A percentile compares a stretch with the other conserved stretches of the same genome.
These are phyloP conservation scores for Vitis hybrid DNA, from an alignment of 177 flowering plant species.

Conservation along the genomic window DNA sequence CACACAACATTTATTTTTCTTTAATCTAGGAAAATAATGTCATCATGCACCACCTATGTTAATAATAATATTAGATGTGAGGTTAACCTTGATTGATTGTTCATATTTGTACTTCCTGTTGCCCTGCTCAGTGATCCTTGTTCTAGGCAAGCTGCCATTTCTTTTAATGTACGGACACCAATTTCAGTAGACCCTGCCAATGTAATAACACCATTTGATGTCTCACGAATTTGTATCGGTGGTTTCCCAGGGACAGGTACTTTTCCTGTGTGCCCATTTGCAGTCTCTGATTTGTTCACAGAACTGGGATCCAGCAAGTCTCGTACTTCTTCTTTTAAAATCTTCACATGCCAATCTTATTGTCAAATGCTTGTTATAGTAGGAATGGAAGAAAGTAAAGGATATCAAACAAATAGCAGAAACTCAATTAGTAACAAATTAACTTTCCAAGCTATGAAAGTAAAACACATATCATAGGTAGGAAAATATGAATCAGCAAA, in stretches of 20 bases:
- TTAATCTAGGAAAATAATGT: neutral
- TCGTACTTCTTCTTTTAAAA: slow-evolving; percentile 93
- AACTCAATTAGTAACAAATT: too few relatives aligned
- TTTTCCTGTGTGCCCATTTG: slow-evolving; percentile 70
- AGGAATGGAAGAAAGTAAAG: neutral
- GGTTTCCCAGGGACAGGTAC: slow-evolving; percentile 80
- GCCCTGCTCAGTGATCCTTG: slow-evolving; percentile 97
- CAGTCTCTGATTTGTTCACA: slow-evolving; percentile 58
- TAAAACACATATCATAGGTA: too few relatives aligned
- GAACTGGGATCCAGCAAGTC: slow-evolving; percentile 82
- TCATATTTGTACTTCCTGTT: slow-evolving; percentile 99
- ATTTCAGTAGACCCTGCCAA: slow-evolving; percentile 96
- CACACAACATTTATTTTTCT: too few relatives aligned
- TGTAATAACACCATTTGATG: slow-evolving; percentile 96
- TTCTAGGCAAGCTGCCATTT: slow-evolving; percentile 94
- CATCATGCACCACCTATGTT: slow-evolving; percentile 1
- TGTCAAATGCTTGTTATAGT: slow-evolving; percentile 17
- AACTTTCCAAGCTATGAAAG: too few relatives aligned
- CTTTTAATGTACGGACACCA: slow-evolving; percentile 75
- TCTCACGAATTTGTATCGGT: slow-evolving; percentile 95
- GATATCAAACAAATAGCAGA: too few relatives aligned
- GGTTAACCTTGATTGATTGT: slow-evolving; percentile 90
- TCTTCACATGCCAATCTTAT: slow-evolving; percentile 47
- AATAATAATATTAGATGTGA: neutral
- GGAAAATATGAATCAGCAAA: too few relatives aligned